Percentiles rank a stretch among this genome's conserved stretches.
Conservation (phyloP, 129 eudicot genomes). For the Chrysanthemum seticuspe region DNA sequence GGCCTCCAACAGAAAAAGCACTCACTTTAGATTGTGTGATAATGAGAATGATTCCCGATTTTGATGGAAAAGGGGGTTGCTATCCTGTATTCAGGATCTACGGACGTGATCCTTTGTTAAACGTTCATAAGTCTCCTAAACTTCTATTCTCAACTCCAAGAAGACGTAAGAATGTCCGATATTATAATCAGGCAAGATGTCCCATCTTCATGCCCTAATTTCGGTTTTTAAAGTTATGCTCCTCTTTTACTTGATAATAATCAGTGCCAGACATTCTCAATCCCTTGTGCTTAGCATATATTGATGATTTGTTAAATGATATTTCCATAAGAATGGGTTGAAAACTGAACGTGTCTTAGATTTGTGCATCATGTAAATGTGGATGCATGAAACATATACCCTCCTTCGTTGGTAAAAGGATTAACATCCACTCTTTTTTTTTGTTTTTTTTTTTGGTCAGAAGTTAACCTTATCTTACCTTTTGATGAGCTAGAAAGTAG, state of each 20-base stretch:
- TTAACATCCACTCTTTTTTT: no score
- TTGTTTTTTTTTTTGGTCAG: no score
- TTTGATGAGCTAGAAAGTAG: no score
- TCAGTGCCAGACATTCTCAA: not conserved
- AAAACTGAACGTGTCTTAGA: no score
- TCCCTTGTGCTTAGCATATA: not conserved
- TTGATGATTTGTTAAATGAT: not conserved
- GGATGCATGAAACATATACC: not conserved
- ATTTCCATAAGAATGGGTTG: not conserved
- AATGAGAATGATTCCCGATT: conserved; percentile 70
- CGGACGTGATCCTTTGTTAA: conserved; percentile 66
- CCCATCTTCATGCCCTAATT: not conserved
- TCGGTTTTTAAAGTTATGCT: not conserved
- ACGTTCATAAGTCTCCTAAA: conserved; percentile 63
- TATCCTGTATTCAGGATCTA: conserved; percentile 74
- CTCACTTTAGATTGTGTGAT: conserved; percentile 77
- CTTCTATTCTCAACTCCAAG: conserved; percentile 75
- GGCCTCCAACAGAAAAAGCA: conserved; percentile 81
- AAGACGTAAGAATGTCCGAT: conserved; percentile 61
- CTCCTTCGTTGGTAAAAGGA: no score
- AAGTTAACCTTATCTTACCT: no score
- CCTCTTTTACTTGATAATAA: not conserved
- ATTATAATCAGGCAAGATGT: conserved; percentile 70
- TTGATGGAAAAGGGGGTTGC: conserved; percentile 77
- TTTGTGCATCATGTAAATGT: not conserved